These are phyloP conservation scores for Candida albicans DNA, from an alignment of 1,139 yeast genomes.

Conservation along the genomic window DNA sequence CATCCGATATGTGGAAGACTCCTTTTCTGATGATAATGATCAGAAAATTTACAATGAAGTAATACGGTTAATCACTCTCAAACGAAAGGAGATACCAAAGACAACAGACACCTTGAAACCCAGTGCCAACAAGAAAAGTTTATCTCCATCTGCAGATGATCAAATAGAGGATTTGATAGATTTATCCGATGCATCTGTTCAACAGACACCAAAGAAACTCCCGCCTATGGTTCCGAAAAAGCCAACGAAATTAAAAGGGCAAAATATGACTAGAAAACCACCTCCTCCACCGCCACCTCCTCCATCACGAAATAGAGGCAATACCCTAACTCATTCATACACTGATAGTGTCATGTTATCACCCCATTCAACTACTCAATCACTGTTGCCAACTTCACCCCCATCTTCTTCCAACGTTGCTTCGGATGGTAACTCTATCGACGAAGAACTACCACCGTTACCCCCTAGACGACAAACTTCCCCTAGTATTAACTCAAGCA, in stretches of 20 bases:
- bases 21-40: constrained; percentile 59
- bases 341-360: constrained; percentile 7
- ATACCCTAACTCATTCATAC: constrained; percentile 8
- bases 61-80: constrained; percentile 16
- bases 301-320: constrained; percentile 3
- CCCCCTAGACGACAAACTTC: constrained; percentile 12
- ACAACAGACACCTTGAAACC: neutral
- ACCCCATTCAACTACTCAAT: neutral
- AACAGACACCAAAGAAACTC: constrained; percentile 16
- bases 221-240: constrained; percentile 45
- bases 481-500: neutral
- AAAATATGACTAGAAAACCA: constrained; percentile 21
- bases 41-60: constrained; percentile 37
- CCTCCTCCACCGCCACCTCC: constrained; percentile 22
- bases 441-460: constrained; percentile 15
- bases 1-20: constrained; percentile 74
- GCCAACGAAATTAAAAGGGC: constrained; percentile 34
- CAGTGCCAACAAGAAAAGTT: constrained; percentile 3
- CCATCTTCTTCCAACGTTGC: constrained; percentile 19
- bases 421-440: constrained; percentile 15
- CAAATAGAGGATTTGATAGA: constrained; percentile 35
- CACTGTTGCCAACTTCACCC: constrained; percentile 13
- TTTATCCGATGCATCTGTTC: constrained; percentile 25
- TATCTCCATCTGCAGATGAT: constrained; percentile 8
- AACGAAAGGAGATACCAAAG: constrained; percentile 15